Base-by-base conservation (phyloP, 176 grass and related monocot genomes). In the Triticum timopheevii region DNA sequence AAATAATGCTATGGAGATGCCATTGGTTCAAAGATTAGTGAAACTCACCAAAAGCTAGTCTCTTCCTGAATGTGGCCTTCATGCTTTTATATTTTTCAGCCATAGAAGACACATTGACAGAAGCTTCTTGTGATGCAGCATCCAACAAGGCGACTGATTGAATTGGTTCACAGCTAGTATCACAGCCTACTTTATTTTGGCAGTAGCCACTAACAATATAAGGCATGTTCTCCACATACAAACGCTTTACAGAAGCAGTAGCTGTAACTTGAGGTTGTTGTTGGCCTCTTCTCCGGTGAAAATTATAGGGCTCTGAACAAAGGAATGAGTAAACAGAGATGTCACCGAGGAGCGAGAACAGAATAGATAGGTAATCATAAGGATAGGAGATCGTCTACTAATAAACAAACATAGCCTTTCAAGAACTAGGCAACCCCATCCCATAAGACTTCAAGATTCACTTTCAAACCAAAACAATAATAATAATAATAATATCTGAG, bases 201-300 rank as follows among this genome's bases (percentile, higher is more conserved):
- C 95, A 72, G 89, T 84, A 92, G 56, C 97, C 94, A 90, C 92
- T 91, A 76, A 96, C 92, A 59, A 99, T 88, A 89, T 99, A 91
- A 35, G 97, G 97, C 38, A 59, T 87, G 80, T 99, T 99, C 85
- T 99, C 94, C 30, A 99, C 85, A 91, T 92, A 99, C 54, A 93
- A 77, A 69, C 94, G 94, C 88, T 99, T 98, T 81, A 89, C 85
- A 80, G 97, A 96, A 87, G 97, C 97, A 69, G 97, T 92, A 62
- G 84, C 94, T 72, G 93, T 84, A 86, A 90, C 83, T 90, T 99
- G 94, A 39, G 97, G 97, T 86, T 99, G 97, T 73, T 96, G 95
- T 91, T 95, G 97, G 54, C 97, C 97, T 58, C 94, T 92, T 96
- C 94, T 95, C 81, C 84, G 59, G 62, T 72, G 65, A 78, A 92